These are phyloP conservation scores for Mycena polygramma DNA, from an alignment of 768 basidiomycete species.

Conservation along the genomic window DNA sequence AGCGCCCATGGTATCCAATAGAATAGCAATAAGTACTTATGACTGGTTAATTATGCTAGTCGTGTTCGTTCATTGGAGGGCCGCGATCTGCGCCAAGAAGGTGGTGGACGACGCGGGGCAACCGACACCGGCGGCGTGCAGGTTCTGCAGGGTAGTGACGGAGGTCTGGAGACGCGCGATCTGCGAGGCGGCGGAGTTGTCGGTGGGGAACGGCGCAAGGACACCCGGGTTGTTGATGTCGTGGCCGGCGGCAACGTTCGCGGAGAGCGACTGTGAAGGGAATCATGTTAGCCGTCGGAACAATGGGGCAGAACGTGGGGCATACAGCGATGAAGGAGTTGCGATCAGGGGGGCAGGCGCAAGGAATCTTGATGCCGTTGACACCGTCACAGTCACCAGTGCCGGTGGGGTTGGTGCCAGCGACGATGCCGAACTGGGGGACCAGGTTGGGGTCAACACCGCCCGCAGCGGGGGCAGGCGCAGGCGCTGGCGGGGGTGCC, in stretches of 20 bases:
- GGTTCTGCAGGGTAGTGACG: conserved; percentile 77
- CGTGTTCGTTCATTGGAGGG: conserved; percentile 35
- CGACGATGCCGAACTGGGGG: conserved; percentile 68
- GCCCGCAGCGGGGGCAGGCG: conserved; percentile 41
- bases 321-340: conserved; percentile 64
- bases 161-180: conserved; percentile 71
- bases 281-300: no score
- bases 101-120: conserved; percentile 54
- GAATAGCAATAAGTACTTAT: conserved; percentile 11
- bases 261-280: conserved; percentile 56
- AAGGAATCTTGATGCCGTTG: conserved; percentile 74
- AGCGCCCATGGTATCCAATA: conserved; percentile 4
- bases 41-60: not conserved
- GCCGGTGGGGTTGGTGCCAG: conserved; percentile 74
- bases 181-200: conserved; percentile 42
- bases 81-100: conserved; percentile 54
- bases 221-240: conserved; percentile 74
- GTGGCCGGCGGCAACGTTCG: conserved; percentile 72
- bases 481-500: conserved; percentile 40
- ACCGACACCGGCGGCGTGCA: conserved; percentile 75
- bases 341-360: conserved; percentile 73
- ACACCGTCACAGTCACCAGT: conserved; percentile 80
- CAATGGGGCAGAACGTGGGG: no score
- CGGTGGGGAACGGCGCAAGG: conserved; percentile 72
- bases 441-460: conserved; percentile 62